A percentile compares a stretch with the other conserved stretches of the same genome.
phyloP scores from a whole-genome alignment of 768 basidiomycete genomes.

The Leccinum uliginosum region DNA sequence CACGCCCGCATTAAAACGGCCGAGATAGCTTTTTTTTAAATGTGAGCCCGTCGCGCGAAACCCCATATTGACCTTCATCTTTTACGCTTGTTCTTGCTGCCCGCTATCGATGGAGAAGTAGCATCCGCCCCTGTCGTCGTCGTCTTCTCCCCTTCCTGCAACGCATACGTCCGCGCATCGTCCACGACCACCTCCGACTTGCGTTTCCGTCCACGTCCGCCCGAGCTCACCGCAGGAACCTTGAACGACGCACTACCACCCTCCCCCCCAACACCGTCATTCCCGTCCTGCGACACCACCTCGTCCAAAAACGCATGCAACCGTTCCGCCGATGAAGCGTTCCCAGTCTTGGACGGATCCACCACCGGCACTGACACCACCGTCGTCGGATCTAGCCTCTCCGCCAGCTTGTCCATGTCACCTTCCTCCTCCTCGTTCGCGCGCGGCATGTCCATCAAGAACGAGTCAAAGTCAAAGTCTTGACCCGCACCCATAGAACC shows the following conservation, averaged over 20 bases:
- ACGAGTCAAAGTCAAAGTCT: slow-evolving; percentile 39
- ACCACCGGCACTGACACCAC: slow-evolving; percentile 27
- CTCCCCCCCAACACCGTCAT: not conserved
- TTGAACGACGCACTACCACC: slow-evolving; percentile 6
- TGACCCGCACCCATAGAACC: not conserved
- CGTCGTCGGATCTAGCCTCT: slow-evolving; percentile 29
- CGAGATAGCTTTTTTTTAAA: no score
- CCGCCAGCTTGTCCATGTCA: slow-evolving; percentile 33
- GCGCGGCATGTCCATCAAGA: slow-evolving; percentile 37
- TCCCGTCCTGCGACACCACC: slow-evolving; percentile 33
- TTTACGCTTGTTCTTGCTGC: slow-evolving; percentile 28
- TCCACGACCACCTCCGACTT: slow-evolving; percentile 35
- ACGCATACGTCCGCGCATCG: not conserved
- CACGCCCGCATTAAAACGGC: no score
- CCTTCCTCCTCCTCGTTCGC: slow-evolving; percentile 26
- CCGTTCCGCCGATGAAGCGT: slow-evolving; percentile 31
- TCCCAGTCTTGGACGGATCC: slow-evolving; percentile 28
- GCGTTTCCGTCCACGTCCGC: slow-evolving; percentile 32
- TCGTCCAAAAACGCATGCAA: slow-evolving; percentile 43
- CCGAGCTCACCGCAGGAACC: no score
- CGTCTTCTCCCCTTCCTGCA: not conserved
- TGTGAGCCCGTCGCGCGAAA: not conserved
- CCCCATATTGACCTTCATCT: slow-evolving; percentile 9
- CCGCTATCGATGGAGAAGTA: slow-evolving; percentile 4
- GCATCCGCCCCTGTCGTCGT: not conserved